A percentile compares a stretch with the other conserved stretches of the same genome.
phyloP scores from a whole-genome alignment of 108 stramenopile species.

The Asterionellopsis glacialis region DNA sequence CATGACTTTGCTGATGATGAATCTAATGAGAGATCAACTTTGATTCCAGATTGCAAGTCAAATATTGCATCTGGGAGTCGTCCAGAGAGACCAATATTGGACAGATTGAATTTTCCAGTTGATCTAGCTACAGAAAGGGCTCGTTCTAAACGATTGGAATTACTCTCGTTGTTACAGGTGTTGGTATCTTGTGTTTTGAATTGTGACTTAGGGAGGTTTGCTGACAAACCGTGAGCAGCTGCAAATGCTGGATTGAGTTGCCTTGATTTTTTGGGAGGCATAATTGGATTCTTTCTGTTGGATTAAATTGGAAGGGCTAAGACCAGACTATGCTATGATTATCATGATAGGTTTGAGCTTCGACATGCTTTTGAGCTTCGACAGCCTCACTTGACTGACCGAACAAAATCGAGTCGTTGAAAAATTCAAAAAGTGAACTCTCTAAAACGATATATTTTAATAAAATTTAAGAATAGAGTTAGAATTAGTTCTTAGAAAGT shows the following conservation, averaged over 20 bases:
- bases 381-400: no score
- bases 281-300: no score
- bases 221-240: conserved; percentile 24
- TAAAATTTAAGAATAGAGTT: no score
- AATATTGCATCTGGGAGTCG: conserved; percentile 27
- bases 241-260: conserved; percentile 40
- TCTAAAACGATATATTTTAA: no score
- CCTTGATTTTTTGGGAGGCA: no score
- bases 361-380: no score
- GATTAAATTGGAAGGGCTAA: no score
- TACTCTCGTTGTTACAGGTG: conserved; percentile 4
- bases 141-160: conserved; percentile 10
- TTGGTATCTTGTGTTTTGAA: neutral
- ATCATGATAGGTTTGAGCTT: no score
- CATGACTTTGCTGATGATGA: neutral
- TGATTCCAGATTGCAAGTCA: conserved; percentile 9
- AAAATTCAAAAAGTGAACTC: no score
- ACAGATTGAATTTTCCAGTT: conserved; percentile 26
- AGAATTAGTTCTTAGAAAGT: no score
- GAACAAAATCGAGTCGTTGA: no score
- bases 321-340: no score
- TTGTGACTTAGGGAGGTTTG: neutral
- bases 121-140: conserved; percentile 18
- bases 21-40: conserved; percentile 16
- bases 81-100: conserved; percentile 11